Conservation (phyloP, 305 asterid species). For the Solanum hybrid region DNA sequence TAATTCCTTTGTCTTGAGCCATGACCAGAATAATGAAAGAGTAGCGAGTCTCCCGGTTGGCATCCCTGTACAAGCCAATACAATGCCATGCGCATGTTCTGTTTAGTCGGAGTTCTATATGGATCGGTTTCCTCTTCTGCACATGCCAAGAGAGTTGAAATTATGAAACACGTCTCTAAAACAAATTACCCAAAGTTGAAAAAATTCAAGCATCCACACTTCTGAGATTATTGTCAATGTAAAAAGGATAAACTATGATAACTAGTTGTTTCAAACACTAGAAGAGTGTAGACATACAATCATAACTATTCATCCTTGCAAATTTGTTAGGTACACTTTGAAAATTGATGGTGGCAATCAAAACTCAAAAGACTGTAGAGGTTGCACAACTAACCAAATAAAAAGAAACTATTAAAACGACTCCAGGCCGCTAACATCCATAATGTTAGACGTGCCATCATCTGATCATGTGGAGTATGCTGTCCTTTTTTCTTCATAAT, state of each 20-base stretch:
- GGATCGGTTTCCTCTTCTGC: constrained; percentile 96
- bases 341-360: background rate
- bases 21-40: constrained; percentile 91
- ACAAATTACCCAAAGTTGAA: background rate
- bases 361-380: background rate
- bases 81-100: constrained; percentile 79
- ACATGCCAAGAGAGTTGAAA: constrained; percentile 8
- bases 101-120: constrained; percentile 62
- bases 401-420: background rate
- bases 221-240: background rate
- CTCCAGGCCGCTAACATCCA: background rate
- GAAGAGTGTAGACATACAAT: background rate
- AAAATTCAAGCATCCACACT: background rate
- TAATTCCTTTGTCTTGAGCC: constrained; percentile 79
- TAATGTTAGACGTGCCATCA: background rate
- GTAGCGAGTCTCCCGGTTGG: constrained; percentile 82
- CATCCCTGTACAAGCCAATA: constrained; percentile 93
- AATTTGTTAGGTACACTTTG: background rate
- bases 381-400: background rate
- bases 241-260: background rate
- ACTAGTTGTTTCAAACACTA: background rate
- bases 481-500: background rate
- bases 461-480: background rate
- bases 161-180: background rate
- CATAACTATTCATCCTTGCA: background rate